A percentile compares a stretch with the other conserved stretches of the same genome.
Evolutionary conservation across 164 flowering plant genomes (phyloP).

Genomic region (Umbilicus rupestris): DNA sequence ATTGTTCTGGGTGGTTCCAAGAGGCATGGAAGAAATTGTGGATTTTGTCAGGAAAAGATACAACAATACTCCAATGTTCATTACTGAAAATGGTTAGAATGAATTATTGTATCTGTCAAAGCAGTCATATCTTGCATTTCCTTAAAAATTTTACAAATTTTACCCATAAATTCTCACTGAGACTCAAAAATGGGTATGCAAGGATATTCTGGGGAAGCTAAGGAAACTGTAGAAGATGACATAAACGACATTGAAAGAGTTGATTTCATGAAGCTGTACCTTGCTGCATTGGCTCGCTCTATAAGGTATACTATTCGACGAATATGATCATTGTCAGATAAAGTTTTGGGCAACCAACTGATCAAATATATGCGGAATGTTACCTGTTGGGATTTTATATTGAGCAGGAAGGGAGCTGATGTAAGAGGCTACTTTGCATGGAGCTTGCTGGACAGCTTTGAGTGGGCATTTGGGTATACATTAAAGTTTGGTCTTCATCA

Average conservation of each 20-base stretch:
- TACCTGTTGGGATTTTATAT: no score
- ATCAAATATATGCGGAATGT: no score
- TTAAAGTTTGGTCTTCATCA: conserved; percentile 37
- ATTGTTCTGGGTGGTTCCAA: conserved; percentile 36
- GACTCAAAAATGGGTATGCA: neutral
- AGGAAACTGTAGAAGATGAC: conserved; percentile 7
- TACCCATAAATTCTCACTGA: neutral
- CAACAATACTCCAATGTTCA: conserved; percentile 38
- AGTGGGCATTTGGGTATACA: conserved; percentile 42
- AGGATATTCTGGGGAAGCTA: conserved; percentile 20
- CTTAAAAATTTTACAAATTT: neutral
- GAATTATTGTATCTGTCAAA: no score
- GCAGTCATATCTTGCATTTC: neutral
- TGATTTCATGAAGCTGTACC: conserved; percentile 32
- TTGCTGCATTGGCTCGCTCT: conserved; percentile 31
- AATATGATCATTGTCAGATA: no score
- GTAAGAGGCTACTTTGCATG: conserved; percentile 57
- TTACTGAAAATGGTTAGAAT: conserved; percentile 57
- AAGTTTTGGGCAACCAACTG: no score
- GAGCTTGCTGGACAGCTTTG: conserved; percentile 52
- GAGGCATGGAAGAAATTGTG: conserved; percentile 42
- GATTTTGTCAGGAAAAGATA: conserved; percentile 36
- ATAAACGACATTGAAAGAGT: conserved; percentile 34
- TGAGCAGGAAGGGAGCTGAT: conserved; percentile 12
- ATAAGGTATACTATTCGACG: conserved; percentile 44